phyloP scores from a whole-genome alignment of 2,329 filamentous ascomycete species.

The Fusarium sp. region DNA sequence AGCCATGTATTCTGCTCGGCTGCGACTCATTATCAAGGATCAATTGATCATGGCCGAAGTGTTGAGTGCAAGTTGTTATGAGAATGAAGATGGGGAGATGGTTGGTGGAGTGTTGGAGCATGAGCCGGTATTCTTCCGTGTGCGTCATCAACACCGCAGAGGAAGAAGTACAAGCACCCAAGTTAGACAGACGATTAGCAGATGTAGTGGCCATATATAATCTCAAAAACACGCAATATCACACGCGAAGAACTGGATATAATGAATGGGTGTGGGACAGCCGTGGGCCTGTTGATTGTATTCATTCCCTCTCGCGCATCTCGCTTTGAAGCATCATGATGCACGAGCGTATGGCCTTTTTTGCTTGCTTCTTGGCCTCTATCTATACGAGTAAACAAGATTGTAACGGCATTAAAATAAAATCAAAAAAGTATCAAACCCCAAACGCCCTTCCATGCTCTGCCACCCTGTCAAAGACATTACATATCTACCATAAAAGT shows the following conservation, averaged over 20 bases:
- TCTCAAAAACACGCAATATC: neutral
- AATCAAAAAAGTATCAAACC: slow-evolving; percentile 27
- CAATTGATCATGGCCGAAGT: slow-evolving; percentile 48
- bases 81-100: slow-evolving; percentile 28
- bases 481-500: slow-evolving; percentile 46
- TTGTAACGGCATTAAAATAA: slow-evolving; percentile 16
- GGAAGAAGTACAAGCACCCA: neutral
- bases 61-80: slow-evolving; percentile 14
- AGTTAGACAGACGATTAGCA: neutral
- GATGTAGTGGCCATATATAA: neutral
- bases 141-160: slow-evolving; percentile 24
- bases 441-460: slow-evolving; percentile 48
- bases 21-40: slow-evolving; percentile 46
- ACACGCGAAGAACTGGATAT: neutral
- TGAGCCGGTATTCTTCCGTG: slow-evolving; percentile 41
- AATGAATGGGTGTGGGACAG: slow-evolving; percentile 30
- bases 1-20: slow-evolving; percentile 46
- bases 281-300: slow-evolving; percentile 38
- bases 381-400: slow-evolving; percentile 44
- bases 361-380: slow-evolving; percentile 39
- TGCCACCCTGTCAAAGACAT: slow-evolving; percentile 46
- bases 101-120: slow-evolving; percentile 38
- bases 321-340: slow-evolving; percentile 40
- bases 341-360: slow-evolving; percentile 33
- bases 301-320: slow-evolving; percentile 38